Evolutionary conservation across 2,329 filamentous ascomycete genomes (phyloP), one percentile per base, ranked within the genome.

Genomic region (Knufia fluminis): DNA sequence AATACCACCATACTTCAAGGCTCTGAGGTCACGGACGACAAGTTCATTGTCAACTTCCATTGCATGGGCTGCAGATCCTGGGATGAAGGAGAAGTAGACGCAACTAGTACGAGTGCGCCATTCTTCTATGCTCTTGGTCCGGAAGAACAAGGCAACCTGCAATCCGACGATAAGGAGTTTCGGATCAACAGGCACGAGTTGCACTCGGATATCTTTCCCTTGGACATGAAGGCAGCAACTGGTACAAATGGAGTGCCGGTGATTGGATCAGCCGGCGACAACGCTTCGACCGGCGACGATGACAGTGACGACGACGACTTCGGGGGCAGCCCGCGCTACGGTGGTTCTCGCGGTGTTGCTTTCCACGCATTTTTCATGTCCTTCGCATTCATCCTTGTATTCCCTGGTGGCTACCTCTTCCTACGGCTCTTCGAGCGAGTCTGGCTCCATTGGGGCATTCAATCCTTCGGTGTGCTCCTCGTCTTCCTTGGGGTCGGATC

Each of bases 101-200:
- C 75, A n/a, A 65, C 62, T n/a, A 72, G 68, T 45, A 66, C 64
- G 12, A 61, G 64, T 12, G 70, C 75, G 53, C 65, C 66, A 35
- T 78, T 76, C 63, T 74, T 80, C 48, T 83, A 73, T 59, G 80
- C 76, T 16, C 65, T 74, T 19, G 79, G 79, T 0, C 73, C 75
- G 3, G 57, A 60, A n/a, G n/a, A n/a, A n/a, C n/a, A n/a, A n/a
- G 71, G 70, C 33, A 57, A 62, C 14, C 49, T 66, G 19, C 60
- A 63, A 19, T 74, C 68, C 48, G 64, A 79, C 55, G 64, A 66
- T 31, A 46, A 59, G 1, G 63, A 64, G 9, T 74, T 73, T 0
- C 64, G 65, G 9, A 67, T 81, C 48, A 71, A 71, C 58, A 71
- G 73, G 36, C 80, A 83, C 60, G 60, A 64, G 36, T n/a, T 9